phyloP scores from a whole-genome alignment of 805 yeast species.

The Suhomyces pyralidae region DNA sequence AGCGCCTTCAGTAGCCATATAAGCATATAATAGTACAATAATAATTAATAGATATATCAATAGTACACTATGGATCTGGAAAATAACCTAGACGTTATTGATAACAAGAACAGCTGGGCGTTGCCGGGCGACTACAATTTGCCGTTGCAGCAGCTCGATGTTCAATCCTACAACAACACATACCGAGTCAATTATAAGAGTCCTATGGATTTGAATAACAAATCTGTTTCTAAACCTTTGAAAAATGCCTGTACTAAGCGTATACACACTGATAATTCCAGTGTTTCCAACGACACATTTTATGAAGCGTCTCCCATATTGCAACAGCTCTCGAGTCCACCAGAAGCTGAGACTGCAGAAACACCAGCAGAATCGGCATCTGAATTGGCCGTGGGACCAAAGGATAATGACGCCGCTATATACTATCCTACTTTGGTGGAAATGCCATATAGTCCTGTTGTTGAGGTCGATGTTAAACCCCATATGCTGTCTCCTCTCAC shows the following conservation, averaged over 20 bases:
- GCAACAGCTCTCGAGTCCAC: neutral
- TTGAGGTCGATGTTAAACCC: slow-evolving; percentile 8
- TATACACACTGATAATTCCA: neutral
- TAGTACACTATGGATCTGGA: neutral
- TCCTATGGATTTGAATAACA: too few relatives aligned
- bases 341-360: too few relatives aligned
- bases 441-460: slow-evolving; percentile 8
- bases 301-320: slow-evolving; percentile 18
- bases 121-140: neutral
- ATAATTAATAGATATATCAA: too few relatives aligned
- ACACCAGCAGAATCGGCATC: too few relatives aligned
- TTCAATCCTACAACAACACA: neutral
- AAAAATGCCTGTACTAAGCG: neutral
- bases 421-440: slow-evolving; percentile 9
- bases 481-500: slow-evolving; percentile 14
- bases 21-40: too few relatives aligned
- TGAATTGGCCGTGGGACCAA: too few relatives aligned
- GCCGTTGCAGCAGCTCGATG: neutral
- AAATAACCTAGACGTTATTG: neutral
- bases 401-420: too few relatives aligned
- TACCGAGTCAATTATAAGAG: neutral
- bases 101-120: neutral
- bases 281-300: slow-evolving; percentile 8
- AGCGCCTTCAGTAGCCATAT: too few relatives aligned
- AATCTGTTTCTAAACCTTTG: too few relatives aligned